Conservation (phyloP, 2,329 filamentous ascomycete genomes). For the Uncinocarpus reesii region DNA sequence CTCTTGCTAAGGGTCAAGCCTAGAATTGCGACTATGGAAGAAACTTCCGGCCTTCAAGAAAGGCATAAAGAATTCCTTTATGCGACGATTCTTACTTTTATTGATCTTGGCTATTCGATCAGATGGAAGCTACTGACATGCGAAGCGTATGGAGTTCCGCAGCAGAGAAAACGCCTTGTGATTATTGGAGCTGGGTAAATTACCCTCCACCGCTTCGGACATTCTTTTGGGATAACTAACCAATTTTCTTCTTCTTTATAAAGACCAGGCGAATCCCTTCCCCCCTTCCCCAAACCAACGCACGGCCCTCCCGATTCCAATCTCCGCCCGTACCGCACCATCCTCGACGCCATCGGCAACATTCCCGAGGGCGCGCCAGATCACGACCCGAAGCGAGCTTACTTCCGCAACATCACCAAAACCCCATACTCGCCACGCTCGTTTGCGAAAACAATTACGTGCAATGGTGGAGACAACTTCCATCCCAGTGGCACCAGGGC, state of each 20-base stretch:
- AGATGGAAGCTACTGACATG: conserved; percentile 54
- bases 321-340: conserved; percentile 32
- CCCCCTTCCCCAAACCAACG: conserved; percentile 53
- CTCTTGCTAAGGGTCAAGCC: conserved; percentile 52
- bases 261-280: conserved; percentile 60
- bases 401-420: conserved; percentile 22
- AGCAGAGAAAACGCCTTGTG: conserved; percentile 41
- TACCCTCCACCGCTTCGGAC: too few species aligned
- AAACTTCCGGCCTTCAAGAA: conserved; percentile 59
- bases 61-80: conserved; percentile 49
- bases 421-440: conserved; percentile 40
- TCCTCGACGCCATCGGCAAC: conserved; percentile 32
- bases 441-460: conserved; percentile 54
- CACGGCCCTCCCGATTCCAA: conserved; percentile 36
- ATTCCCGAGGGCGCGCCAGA: conserved; percentile 36
- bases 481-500: conserved; percentile 55
- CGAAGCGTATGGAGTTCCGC: conserved; percentile 42
- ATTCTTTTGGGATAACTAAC: background rate
- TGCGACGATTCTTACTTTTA: conserved; percentile 53
- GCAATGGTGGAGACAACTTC: conserved; percentile 50
- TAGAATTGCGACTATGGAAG: conserved; percentile 64
- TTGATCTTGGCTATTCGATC: conserved; percentile 56
- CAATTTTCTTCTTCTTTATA: conserved; percentile 21
- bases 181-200: conserved; percentile 46
- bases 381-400: conserved; percentile 31